Evolutionary conservation across 139 green algal species (phyloP), one percentile per base, ranked within the genome.

Genomic region (Asterochloris sp.): DNA sequence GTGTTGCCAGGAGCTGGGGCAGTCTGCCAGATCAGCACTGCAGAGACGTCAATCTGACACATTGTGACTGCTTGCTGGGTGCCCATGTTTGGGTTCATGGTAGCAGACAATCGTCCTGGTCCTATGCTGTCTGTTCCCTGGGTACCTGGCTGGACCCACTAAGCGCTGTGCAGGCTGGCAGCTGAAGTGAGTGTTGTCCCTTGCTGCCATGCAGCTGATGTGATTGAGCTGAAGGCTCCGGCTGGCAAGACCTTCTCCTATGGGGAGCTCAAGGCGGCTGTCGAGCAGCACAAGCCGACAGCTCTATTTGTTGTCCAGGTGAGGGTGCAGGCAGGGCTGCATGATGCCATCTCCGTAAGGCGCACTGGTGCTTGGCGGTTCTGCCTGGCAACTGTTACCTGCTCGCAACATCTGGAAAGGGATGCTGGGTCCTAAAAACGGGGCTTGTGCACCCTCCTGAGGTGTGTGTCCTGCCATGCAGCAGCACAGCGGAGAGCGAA

Each of bases 231-330:
- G 62, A 92, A 96, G 85, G 84, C 81, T 11, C 83, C 90, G 19
- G 83, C 90, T 13, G 96, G 96, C 13, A 85, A 89, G 78, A 92
- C 89, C 29, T 95, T 98, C 82, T 88, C 83, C 26, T 86, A 88
- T 12, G 92, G 91, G 4, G 79, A 89, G 74, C 82, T 97, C 13
- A 93, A 89, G 76, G 28, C 74, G 17, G 87, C 91, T 19, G 19
- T 98, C 23, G 78, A 91, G 82, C 74, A 91, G 80, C 89, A 97
- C 86, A 97, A 97, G 86, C 94, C 94, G 19, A 89, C 90, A 23
- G 77, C 96, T 73, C 87, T 98, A 24, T 98, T 98, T 90, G 83
- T 98, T 73, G 95, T 90, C 88, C 93, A 96, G 86, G 89, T 89
- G 24, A 66, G 27, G 38, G 38, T 54, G 38, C 38, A 54, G 38